phyloP scores from a whole-genome alignment of 192 early-diverging fungal species.

The Entrophospora sp. region DNA sequence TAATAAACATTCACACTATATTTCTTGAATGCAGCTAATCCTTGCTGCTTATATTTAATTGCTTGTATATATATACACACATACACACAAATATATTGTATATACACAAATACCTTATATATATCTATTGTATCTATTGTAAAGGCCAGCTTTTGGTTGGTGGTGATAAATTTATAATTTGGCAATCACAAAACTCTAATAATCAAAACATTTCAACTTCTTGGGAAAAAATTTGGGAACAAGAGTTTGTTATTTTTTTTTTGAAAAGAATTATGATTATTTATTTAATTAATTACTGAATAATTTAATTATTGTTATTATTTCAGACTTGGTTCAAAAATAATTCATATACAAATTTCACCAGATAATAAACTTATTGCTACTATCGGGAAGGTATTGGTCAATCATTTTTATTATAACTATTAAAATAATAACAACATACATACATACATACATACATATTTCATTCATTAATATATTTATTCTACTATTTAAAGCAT shows the following conservation, averaged over 20 bases:
- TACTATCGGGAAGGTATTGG: slow-evolving; percentile 46
- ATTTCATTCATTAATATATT: background rate
- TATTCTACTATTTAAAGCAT: slow-evolving; percentile 26
- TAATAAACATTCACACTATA: too few species aligned
- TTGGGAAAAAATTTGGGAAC: slow-evolving; percentile 35
- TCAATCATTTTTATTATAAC: background rate
- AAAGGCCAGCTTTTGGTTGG: slow-evolving; percentile 31
- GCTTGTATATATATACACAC: too few species aligned
- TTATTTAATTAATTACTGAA: background rate
- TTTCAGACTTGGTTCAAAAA: slow-evolving; percentile 27
- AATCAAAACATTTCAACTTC: background rate
- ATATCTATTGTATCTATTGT: background rate
- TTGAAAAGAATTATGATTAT: background rate
- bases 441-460: too few species aligned
- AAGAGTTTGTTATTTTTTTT: slow-evolving; percentile 23
- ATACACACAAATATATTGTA: too few species aligned
- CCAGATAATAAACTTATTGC: slow-evolving; percentile 54
- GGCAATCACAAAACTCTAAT: slow-evolving; percentile 19
- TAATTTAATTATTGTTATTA: background rate
- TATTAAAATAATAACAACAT: too few species aligned
- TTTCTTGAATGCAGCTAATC: too few species aligned
- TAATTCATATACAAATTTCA: slow-evolving; percentile 47
- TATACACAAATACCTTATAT: too few species aligned
- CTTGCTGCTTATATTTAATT: too few species aligned
- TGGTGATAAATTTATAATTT: slow-evolving; percentile 25